These are phyloP conservation scores for Vitis riparia DNA, from an alignment of 164 flowering plant genomes.

Conservation along the genomic window DNA sequence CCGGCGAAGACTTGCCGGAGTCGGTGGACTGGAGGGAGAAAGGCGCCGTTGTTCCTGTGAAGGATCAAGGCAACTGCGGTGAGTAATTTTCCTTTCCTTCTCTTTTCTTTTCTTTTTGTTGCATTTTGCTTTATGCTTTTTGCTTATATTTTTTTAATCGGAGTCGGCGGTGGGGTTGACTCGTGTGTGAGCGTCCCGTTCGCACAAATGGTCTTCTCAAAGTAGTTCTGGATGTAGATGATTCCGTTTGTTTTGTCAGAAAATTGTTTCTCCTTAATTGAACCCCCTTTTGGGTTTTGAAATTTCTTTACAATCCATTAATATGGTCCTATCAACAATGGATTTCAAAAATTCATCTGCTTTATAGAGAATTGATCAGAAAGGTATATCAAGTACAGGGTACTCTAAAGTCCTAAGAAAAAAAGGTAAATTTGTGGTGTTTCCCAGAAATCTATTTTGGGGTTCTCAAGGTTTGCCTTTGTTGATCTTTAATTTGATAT, in stretches of 20 bases:
- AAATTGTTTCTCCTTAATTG: not conserved
- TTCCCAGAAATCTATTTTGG: no score
- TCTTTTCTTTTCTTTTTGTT: not conserved
- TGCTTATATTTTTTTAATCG: not conserved
- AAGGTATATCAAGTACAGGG: no score
- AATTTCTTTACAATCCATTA: no score
- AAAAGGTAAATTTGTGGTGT: no score
- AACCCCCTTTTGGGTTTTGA: no score
- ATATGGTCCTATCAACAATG: no score
- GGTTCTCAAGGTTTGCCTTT: no score
- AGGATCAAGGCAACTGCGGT: slow-evolving; percentile 56
- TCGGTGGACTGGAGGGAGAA: slow-evolving; percentile 42
- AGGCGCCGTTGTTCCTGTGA: slow-evolving; percentile 44
- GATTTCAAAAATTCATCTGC: no score
- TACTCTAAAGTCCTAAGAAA: no score
- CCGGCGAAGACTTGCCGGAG: slow-evolving; percentile 38
- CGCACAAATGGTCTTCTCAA: not conserved
- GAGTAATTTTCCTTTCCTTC: not conserved
- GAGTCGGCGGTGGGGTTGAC: not conserved
- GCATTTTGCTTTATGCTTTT: not conserved
- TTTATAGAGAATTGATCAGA: no score
- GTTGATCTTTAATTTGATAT: no score
- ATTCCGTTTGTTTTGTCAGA: not conserved
- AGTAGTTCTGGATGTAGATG: not conserved
- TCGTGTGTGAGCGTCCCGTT: not conserved